Percentiles rank a stretch among this genome's conserved stretches.
These are phyloP conservation scores for Myxozyma monticola DNA, from an alignment of 805 yeast species.

Conservation along the genomic window DNA sequence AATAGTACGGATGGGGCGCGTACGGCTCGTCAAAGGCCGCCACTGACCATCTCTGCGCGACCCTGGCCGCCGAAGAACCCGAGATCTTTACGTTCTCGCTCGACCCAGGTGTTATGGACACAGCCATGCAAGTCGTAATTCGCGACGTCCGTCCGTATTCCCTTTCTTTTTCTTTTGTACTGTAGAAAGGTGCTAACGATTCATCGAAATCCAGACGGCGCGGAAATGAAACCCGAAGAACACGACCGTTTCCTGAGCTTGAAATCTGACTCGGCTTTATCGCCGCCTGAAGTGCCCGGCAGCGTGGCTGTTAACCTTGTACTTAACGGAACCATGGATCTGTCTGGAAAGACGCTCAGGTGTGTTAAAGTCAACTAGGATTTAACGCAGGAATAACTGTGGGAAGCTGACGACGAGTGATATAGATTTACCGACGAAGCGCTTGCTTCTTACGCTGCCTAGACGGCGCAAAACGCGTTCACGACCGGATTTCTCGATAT, in stretches of 20 bases:
- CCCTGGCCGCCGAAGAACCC: constrained; percentile 68
- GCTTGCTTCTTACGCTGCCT: constrained; percentile 14
- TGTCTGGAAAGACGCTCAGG: constrained; percentile 70
- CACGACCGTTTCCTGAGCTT: constrained; percentile 64
- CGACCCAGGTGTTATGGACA: constrained; percentile 95
- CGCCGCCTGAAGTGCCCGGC: constrained; percentile 74
- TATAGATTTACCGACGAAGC: constrained; percentile 19
- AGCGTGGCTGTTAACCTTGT: constrained; percentile 66
- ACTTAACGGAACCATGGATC: constrained; percentile 50
- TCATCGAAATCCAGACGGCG: constrained; percentile 42
- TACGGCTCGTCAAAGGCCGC: constrained; percentile 94
- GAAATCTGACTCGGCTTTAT: constrained; percentile 55
- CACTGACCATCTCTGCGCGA: constrained; percentile 67
- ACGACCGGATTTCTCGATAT: background rate
- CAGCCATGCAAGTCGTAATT: constrained; percentile 81
- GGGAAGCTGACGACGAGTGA: too few relatives aligned
- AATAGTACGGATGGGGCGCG: constrained; percentile 77
- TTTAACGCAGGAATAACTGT: constrained; percentile 12
- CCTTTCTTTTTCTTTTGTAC: background rate
- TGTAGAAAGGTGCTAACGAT: too few relatives aligned
- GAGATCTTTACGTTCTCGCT: constrained; percentile 63
- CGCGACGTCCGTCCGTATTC: constrained; percentile 54
- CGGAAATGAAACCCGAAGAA: constrained; percentile 60
- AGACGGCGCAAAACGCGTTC: background rate
- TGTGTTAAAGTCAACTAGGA: constrained; percentile 44